A percentile compares a stretch with the other conserved stretches of the same genome.
phyloP scores from a whole-genome alignment of 208 protist species.

The Crithidia brevicula region DNA sequence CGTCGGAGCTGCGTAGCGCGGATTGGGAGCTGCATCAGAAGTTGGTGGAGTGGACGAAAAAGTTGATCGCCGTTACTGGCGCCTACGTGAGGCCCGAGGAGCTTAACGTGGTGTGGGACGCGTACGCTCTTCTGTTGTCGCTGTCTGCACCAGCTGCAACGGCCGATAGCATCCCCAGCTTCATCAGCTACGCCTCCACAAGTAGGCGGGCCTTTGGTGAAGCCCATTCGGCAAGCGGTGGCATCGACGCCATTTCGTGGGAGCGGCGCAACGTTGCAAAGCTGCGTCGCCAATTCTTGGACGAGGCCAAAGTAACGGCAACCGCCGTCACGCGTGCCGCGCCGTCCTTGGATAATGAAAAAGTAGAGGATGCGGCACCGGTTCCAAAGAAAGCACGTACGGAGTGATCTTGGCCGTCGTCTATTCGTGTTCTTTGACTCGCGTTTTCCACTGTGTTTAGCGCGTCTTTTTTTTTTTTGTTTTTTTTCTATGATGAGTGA shows the following conservation, averaged over 20 bases:
- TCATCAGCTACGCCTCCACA: constrained; percentile 15
- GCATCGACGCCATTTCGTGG: constrained; percentile 22
- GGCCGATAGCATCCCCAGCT: neutral
- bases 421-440: too few species aligned
- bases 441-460: too few species aligned
- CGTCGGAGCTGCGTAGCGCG: neutral
- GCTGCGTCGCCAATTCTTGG: neutral
- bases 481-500: too few species aligned
- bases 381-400: neutral
- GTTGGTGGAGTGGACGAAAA: constrained; percentile 7
- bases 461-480: too few species aligned
- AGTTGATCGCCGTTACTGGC: neutral
- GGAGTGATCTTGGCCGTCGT: too few species aligned
- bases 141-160: neutral
- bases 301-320: too few species aligned
- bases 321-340: too few species aligned
- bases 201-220: neutral
- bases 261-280: constrained; percentile 16
- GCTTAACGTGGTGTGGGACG: constrained; percentile 10
- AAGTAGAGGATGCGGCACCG: neutral
- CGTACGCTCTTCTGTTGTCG: neutral
- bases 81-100: neutral
- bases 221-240: neutral
- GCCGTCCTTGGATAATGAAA: neutral
- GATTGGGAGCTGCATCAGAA: neutral